Conservation (phyloP, 352 stramenopile species). For the Globisporangium acanthophoron region DNA sequence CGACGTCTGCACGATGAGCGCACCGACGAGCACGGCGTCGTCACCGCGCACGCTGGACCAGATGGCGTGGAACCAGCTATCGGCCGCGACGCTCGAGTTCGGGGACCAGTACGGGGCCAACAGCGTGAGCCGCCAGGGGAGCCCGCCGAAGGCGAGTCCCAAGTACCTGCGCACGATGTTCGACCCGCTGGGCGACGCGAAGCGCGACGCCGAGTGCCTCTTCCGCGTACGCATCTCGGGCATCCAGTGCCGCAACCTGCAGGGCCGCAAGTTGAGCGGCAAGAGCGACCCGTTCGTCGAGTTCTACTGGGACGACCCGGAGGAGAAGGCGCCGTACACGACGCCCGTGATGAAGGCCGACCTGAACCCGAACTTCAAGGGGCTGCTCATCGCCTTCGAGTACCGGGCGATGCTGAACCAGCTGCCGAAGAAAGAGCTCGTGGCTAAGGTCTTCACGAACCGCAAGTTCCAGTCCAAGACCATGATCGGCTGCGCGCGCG, state of each 20-base stretch:
- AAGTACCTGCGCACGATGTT: slow-evolving; percentile 69
- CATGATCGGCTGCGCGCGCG: slow-evolving; percentile 67
- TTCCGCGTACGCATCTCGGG: slow-evolving; percentile 82
- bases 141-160: slow-evolving; percentile 36
- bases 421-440: slow-evolving; percentile 50
- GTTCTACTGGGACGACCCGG: slow-evolving; percentile 81
- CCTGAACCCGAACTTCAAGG: slow-evolving; percentile 88
- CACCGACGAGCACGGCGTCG: slow-evolving; percentile 31
- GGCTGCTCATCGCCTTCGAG: slow-evolving; percentile 81
- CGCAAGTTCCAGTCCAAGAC: slow-evolving; percentile 73
- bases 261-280: slow-evolving; percentile 69
- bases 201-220: slow-evolving; percentile 59
- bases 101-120: slow-evolving; percentile 54
- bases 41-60: slow-evolving; percentile 46
- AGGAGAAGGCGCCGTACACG: slow-evolving; percentile 61
- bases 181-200: slow-evolving; percentile 46
- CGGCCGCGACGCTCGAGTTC: slow-evolving; percentile 69
- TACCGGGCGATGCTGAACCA: slow-evolving; percentile 64
- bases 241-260: slow-evolving; percentile 86
- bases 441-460: slow-evolving; percentile 83
- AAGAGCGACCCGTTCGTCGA: slow-evolving; percentile 87
- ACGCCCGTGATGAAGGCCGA: slow-evolving; percentile 84
- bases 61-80: slow-evolving; percentile 70
- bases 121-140: slow-evolving; percentile 12
- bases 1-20: slow-evolving; percentile 7